Evolutionary conservation across 345 rosid species (phyloP), one percentile per base, ranked within the genome.

Genomic region (Brassica carinata): DNA sequence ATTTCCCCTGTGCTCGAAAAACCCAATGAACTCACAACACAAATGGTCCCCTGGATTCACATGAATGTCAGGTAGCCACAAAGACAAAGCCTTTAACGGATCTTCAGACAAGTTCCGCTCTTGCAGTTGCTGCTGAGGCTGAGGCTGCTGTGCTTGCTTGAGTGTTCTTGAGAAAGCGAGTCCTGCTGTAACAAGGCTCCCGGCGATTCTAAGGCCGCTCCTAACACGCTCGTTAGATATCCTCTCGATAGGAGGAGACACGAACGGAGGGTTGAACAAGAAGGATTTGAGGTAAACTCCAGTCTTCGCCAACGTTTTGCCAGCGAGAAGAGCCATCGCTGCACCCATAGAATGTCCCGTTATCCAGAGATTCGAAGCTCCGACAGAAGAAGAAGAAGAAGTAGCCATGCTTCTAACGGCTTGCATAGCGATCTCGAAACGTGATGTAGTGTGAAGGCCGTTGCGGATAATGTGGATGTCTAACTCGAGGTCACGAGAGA

Each of bases 321-420:
- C 97, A 5, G 90, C 92, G 11, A 92, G 87, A 77, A 92, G 73
- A 23, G 91, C 94, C 88, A 92, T 82, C 9, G 97, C 92, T 38
- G 99, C 87, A 33, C 99, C 99, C 7, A 95, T 83, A 59, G 97
- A 93, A 77, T 95, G 97, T 27, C 99, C 99, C 0, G 96, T 89
- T 69, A 95, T 29, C 98, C 97, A 95, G 18, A 93, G 86, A 7
- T 86, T 88, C 1, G 93, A 88, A 31, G 82, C 87, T 0, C 93
- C 96, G 0, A 83, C 88, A 10, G 87, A 38, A 65, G 86, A 85
- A 34, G 40, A 6, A 70, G 88, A 34, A 23, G 26, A 23, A 64
- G 87, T 86, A 71, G 88, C 92, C 87, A 85, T 83, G 69, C 88
- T 88, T 62, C 61, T 80, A 10, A 89, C 89, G 0, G 96, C 97